Evolutionary conservation across 768 basidiomycete species (phyloP), one percentile per base, ranked within the genome.

Genomic region (Pleurotus sapidus): DNA sequence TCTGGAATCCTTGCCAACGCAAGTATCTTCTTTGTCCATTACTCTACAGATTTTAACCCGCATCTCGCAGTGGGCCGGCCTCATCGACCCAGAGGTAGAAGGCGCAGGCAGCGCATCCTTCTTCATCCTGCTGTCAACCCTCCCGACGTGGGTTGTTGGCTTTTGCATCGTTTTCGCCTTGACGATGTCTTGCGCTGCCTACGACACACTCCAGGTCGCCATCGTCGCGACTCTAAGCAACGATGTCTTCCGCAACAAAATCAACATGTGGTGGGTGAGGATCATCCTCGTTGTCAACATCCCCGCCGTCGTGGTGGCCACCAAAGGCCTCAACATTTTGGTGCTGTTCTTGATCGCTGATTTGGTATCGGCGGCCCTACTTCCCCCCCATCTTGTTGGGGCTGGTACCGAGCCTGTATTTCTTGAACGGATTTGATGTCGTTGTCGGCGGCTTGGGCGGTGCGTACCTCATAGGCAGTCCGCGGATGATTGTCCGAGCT

Each of bases 261-360:
- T 54, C 51, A 54, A 54, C 51, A 54, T 54, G n/a, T 54, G 51
- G 51, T 54, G 51, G 51, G 51, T 54, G 12, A n/a, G 51, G 20
- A 42, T 54, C n/a, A 54, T 54, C 39, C 39, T 54, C 37, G 18
- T 54, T 3, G 51, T 54, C 8, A 54, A 54, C 23, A 54, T 54
- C 37, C 51, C 51, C 4, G 51, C 51, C 2, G 51, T 54, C 9
- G 39, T 54, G 38, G 51, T 54, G 9, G 51, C 51, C 3, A 54
- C 51, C 12, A 54, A 54, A 23, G 23, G 23, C 6, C 42, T 54
- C 3, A 54, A 54, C 39, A 54, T 54, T 18, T 54, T 54, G 51
- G 51, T 54, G 51, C 23, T 54, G 23, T 54, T 54, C 18, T 54
- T 54, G 51, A 54, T 54, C 20, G 51, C 51, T 12, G 51, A 54